Evolutionary conservation across 257 asterid species (phyloP), one percentile per base, ranked within the genome.

Genomic region (Asclepias syriaca): DNA sequence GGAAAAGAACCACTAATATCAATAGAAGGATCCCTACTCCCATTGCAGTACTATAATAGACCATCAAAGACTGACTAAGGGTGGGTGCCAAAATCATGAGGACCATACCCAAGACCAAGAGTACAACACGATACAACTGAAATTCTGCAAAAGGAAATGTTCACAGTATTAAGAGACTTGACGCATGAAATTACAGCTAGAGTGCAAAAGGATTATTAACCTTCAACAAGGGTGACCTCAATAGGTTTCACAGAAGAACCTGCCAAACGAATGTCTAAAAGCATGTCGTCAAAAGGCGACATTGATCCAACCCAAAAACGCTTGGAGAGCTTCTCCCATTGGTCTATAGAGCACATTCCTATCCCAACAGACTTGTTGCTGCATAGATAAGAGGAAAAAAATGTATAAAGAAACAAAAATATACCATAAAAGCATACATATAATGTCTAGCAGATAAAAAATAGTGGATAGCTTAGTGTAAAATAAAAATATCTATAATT

Each of bases 11-110:
- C 82, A 91, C 86, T 77, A 94, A 75, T 74, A 89, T 72, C 82
- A 94, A 96, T 61, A 91, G 97, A 77, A 91, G 58, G 76, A 85
- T 74, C 48, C 99, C 99, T 9, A 86, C 66, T 54, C 81, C 71
- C 99, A 94, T 94, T 19, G 96, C 96, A 84, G 96, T 79, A 68
- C 97, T 53, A 71, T 94, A 94, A 83, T 89, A 94, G 81, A 91
- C 87, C 59, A 86, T 86, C 72, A 94, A 72, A 72, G 97, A 91
- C 80, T 87, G 80, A 86, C 97, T 91, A 70, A 90, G 90, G 85
- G 74, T 80, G 73, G 93, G 79, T 71, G 97, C 96, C 72, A 86
- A 66, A 65, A 83, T 75, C 89, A 91, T 65, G 82, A 89, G 46
- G 53, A 76, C 59, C 58, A 85, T 67, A 63, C 99, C 99, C 79